phyloP scores from a whole-genome alignment of 352 stramenopile species.

The Phytophthora pseudosyringae region DNA sequence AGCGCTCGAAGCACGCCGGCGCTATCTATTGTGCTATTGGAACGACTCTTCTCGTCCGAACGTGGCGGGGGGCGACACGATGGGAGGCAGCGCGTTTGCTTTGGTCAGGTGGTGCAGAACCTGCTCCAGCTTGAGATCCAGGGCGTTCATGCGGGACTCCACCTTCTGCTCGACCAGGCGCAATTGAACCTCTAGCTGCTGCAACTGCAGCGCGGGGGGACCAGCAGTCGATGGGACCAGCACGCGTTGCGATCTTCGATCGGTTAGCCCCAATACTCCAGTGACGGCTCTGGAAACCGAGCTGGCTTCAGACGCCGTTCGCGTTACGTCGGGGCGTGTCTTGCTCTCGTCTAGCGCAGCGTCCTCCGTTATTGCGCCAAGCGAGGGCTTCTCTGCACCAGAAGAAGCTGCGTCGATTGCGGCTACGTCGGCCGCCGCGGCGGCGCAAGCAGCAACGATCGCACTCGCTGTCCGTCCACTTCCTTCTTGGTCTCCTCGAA shows the following conservation, averaged over 20 bases:
- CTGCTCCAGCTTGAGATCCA: slow-evolving; percentile 43
- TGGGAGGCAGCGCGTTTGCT: slow-evolving; percentile 9
- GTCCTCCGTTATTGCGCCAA: slow-evolving; percentile 28
- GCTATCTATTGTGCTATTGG: slow-evolving; percentile 3
- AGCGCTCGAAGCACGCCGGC: background rate
- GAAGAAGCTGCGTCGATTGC: background rate
- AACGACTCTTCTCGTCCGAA: slow-evolving; percentile 15
- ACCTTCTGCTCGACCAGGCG: slow-evolving; percentile 39
- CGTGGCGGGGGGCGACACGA: slow-evolving; percentile 3
- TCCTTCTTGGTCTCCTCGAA: slow-evolving; percentile 14
- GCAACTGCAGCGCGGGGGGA: slow-evolving; percentile 13
- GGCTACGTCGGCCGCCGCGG: slow-evolving; percentile 9
- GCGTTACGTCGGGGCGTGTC: background rate
- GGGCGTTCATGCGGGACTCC: slow-evolving; percentile 30
- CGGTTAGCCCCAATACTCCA: slow-evolving; percentile 6
- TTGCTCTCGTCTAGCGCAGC: slow-evolving; percentile 20
- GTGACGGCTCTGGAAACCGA: background rate
- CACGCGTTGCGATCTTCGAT: slow-evolving; percentile 24
- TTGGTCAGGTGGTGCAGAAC: slow-evolving; percentile 33
- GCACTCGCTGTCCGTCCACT: slow-evolving; percentile 9
- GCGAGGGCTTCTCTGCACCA: background rate
- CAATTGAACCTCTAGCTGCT: slow-evolving; percentile 34
- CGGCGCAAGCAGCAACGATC: slow-evolving; percentile 21
- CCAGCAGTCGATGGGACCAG: background rate
- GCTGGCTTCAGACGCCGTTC: background rate